phyloP scores from a whole-genome alignment of 257 asterid species.

The Nicotiana benthamiana region DNA sequence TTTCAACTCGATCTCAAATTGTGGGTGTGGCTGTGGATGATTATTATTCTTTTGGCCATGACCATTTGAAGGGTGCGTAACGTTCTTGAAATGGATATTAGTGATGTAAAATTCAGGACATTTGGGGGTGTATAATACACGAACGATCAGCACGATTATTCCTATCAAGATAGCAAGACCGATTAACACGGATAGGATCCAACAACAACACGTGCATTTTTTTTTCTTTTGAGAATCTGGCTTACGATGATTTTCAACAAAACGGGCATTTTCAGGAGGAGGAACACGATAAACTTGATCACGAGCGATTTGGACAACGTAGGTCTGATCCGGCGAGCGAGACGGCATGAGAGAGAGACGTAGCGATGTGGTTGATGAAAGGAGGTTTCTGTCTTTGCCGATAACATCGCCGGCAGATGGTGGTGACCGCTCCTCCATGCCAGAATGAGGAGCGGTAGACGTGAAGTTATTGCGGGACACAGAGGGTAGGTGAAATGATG shows the following conservation, averaged over 20 bases:
- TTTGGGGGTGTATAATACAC: constrained; percentile 32
- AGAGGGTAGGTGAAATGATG: not conserved
- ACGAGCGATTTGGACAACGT: constrained; percentile 61
- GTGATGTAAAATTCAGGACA: constrained; percentile 37
- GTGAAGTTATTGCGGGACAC: not conserved
- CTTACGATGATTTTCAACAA: constrained; percentile 29
- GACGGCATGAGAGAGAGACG: not conserved
- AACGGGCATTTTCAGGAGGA: constrained; percentile 61
- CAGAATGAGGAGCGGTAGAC: constrained; percentile 44
- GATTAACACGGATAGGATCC: constrained; percentile 10
- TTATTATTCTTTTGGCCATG: not conserved
- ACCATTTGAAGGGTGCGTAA: not conserved
- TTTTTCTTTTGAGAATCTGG: not conserved
- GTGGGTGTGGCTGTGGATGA: constrained; percentile 3
- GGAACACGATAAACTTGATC: constrained; percentile 77
- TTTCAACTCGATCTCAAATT: constrained; percentile 18
- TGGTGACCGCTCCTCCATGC: constrained; percentile 68
- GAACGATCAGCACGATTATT: not conserved
- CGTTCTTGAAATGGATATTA: constrained; percentile 16
- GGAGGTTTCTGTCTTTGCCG: constrained; percentile 1
- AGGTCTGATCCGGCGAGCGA: constrained; percentile 24
- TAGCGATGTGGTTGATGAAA: not conserved
- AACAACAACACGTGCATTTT: constrained; percentile 9
- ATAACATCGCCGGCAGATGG: not conserved
- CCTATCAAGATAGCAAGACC: constrained; percentile 8